phyloP scores from a whole-genome alignment of 495 filamentous ascomycete genomes.

The Aspergillus diversus region DNA sequence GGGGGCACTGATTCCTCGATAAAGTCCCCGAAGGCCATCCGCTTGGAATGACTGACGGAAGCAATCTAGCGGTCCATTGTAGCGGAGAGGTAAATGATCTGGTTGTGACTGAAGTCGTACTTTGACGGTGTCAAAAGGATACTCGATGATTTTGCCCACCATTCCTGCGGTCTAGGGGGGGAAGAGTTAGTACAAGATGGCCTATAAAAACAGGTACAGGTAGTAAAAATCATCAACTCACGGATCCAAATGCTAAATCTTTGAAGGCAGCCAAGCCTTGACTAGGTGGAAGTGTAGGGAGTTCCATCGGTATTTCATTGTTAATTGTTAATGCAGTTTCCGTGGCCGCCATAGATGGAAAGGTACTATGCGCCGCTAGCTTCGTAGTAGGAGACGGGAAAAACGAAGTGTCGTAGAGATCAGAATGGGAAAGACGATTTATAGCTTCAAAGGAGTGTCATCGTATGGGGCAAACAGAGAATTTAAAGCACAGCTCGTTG shows the following conservation, averaged over 20 bases:
- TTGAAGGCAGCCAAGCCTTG: slow-evolving; percentile 71
- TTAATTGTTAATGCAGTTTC: slow-evolving; percentile 45
- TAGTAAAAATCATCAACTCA: slow-evolving; percentile 47
- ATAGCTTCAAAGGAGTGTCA: slow-evolving; percentile 25
- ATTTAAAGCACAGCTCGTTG: slow-evolving; percentile 25
- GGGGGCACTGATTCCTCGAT: slow-evolving; percentile 91
- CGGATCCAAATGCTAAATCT: slow-evolving; percentile 83
- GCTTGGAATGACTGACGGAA: slow-evolving; percentile 80
- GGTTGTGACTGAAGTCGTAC: slow-evolving; percentile 75
- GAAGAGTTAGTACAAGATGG: slow-evolving; percentile 13
- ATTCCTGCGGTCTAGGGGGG: slow-evolving; percentile 72
- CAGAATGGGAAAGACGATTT: slow-evolving; percentile 1
- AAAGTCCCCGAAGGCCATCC: slow-evolving; percentile 76
- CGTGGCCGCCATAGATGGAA: slow-evolving; percentile 43
- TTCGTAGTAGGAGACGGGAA: slow-evolving; percentile 19
- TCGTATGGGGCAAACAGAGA: slow-evolving; percentile 28
- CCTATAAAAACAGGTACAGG: neutral
- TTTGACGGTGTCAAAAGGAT: slow-evolving; percentile 98
- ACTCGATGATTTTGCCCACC: slow-evolving; percentile 94
- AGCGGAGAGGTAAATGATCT: slow-evolving; percentile 77
- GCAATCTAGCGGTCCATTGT: slow-evolving; percentile 89
- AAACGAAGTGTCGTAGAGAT: slow-evolving; percentile 12
- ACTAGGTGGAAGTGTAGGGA: slow-evolving; percentile 49
- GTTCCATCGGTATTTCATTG: slow-evolving; percentile 46
- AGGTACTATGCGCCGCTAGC: slow-evolving; percentile 10